Conservation (phyloP, 768 basidiomycete genomes). For the Suillus lakei region DNA sequence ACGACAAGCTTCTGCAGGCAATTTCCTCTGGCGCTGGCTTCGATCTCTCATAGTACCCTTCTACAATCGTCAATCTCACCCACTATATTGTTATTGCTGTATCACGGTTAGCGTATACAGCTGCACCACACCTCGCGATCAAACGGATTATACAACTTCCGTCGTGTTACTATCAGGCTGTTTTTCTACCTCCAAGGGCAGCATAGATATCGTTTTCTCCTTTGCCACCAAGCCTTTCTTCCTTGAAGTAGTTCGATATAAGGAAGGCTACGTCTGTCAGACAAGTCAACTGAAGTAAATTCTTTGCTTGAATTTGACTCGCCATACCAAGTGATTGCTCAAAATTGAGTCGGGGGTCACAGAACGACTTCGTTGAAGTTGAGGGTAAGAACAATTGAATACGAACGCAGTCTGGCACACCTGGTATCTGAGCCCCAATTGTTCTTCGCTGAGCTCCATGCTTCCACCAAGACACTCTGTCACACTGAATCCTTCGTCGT, state of each 20-base stretch:
- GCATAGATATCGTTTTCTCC: slow-evolving; percentile 32
- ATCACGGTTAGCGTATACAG: slow-evolving; percentile 8
- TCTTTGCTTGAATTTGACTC: background rate
- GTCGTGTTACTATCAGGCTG: slow-evolving; percentile 14
- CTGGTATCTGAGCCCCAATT: slow-evolving; percentile 91
- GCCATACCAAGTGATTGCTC: slow-evolving; percentile 91
- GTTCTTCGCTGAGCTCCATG: slow-evolving; percentile 90
- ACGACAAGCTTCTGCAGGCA: slow-evolving; percentile 81
- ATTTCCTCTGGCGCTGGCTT: slow-evolving; percentile 91
- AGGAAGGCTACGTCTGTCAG: slow-evolving; percentile 82
- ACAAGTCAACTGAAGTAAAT: slow-evolving; percentile 1
- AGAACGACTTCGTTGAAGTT: slow-evolving; percentile 66
- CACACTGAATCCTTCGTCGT: slow-evolving; percentile 90
- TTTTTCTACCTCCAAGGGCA: slow-evolving; percentile 31
- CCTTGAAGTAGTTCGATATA: slow-evolving; percentile 80
- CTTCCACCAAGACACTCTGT: slow-evolving; percentile 97
- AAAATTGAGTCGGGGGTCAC: slow-evolving; percentile 92
- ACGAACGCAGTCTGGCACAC: slow-evolving; percentile 38
- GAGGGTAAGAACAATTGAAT: background rate
- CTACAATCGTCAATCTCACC: background rate
- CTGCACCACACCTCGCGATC: slow-evolving; percentile 14
- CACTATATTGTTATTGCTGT: background rate
- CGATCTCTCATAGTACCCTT: slow-evolving; percentile 70
- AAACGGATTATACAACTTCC: slow-evolving; percentile 17
- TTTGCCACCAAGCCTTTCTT: slow-evolving; percentile 51